Evolutionary conservation across 2,329 filamentous ascomycete species (phyloP), one percentile per base, ranked within the genome.

Genomic region (Colletotrichum salicis): DNA sequence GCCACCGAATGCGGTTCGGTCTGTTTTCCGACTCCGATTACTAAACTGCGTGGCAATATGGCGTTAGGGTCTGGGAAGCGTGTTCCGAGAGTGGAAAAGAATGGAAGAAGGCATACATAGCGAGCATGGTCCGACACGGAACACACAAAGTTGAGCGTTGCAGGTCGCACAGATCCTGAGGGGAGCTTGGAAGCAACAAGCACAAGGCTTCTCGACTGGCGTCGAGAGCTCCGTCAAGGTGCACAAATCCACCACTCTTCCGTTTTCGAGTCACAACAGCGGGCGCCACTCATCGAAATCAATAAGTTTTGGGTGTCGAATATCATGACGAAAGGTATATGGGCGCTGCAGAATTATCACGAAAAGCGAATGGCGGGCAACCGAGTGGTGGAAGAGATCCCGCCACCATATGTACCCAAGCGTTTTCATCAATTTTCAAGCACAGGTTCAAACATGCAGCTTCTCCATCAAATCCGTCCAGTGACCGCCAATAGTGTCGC

Each of bases 1-100:
- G 91, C 81, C 92, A 94, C 82, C 91, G 92, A 72, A 91, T 94
- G 88, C 89, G 92, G 78, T 92, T 94, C 80, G 92, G 92, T 64
- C 84, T 94, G 72, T 93, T 94, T 80, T 93, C 91, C 71, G 83
- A 89, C 73, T 90, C 91, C 56, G 92, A 93, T 77, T 91, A 93
- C 67, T 83, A 77, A 67, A 59, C 35, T 70, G 67, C 70, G 64
- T 70, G 70, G 37, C 60, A 57, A 61, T 13, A 65, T 55, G 70
- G 70, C 70, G 70, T 72, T 41, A 48, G 48, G 70, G 45, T 35
- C 70, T 70, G 52, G 69, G 31, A 68, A 65, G 56, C 37, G 66
- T 64, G 59, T 70, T 72, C 65, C 48, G 60, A 55, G 61, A 70
- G 12, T 12, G 37, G 45, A 70, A 64, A 70, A 70, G 70, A 70